These are phyloP conservation scores for Ascochyta viciae-villosae DNA, from an alignment of 2,329 filamentous ascomycete species.

Conservation along the genomic window DNA sequence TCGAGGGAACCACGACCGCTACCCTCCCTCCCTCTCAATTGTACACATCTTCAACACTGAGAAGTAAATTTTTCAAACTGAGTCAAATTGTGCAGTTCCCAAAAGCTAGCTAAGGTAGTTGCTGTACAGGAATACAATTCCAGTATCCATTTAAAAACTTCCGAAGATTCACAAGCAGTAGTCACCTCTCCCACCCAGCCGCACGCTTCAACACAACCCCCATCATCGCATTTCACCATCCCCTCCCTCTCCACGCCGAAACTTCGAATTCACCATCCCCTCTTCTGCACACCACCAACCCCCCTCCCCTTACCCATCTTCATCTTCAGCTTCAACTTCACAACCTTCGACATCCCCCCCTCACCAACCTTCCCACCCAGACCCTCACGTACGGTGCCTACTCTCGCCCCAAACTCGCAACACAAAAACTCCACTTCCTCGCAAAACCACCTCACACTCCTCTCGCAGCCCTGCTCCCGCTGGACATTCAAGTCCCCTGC, in stretches of 20 bases:
- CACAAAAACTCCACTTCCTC: neutral
- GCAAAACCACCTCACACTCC: neutral
- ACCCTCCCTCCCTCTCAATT: neutral
- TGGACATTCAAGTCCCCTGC: neutral
- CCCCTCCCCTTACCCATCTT: neutral
- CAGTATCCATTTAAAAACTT: no score
- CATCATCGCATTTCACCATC: neutral
- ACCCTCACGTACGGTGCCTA: neutral
- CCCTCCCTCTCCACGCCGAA: neutral
- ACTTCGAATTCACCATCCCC: neutral
- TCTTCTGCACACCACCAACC: neutral
- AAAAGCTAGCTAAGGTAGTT: no score
- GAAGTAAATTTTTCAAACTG: neutral
- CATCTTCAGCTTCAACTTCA: neutral
- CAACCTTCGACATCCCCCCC: neutral
- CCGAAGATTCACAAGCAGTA: neutral
- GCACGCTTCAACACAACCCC: neutral
- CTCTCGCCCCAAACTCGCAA: neutral
- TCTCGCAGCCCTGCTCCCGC: neutral
- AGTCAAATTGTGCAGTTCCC: no score
- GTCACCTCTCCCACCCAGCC: neutral
- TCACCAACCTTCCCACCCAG: neutral
- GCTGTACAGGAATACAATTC: neutral
- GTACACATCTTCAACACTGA: neutral
- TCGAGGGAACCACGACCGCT: neutral